Evolutionary conservation across 2,329 filamentous ascomycete genomes (phyloP).

Genomic region (Thielaviopsis euricoi): DNA sequence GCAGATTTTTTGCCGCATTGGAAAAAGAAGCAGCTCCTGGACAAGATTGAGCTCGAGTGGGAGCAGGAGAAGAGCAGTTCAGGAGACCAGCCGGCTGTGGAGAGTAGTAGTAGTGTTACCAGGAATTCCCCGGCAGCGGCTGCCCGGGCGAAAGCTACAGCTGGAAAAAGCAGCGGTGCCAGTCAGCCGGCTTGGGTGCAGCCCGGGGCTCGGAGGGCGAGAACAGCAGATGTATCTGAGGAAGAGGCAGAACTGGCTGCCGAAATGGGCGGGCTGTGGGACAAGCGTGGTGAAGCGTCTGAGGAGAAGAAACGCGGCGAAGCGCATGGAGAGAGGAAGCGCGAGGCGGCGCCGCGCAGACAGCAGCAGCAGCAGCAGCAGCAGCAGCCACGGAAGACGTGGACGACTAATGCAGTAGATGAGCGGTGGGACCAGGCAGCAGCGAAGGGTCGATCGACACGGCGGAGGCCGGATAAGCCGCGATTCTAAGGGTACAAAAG

Average conservation of each 20-base stretch:
- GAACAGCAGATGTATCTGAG: neutral
- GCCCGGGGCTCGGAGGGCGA: neutral
- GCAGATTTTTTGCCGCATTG: constrained; percentile 6
- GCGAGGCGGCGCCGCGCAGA: neutral
- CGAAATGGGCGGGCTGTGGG: neutral
- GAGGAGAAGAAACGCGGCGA: too few relatives aligned
- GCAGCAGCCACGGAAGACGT: neutral
- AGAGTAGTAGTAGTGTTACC: neutral
- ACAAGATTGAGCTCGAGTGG: constrained; percentile 2
- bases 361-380: neutral
- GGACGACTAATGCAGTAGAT: neutral
- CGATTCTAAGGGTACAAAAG: neutral
- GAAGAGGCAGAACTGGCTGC: neutral
- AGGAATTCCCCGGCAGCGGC: too few relatives aligned
- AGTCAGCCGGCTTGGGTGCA: neutral
- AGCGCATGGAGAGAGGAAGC: neutral
- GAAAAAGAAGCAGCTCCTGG: constrained; percentile 5
- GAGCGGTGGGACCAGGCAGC: neutral
- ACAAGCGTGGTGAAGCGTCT: neutral
- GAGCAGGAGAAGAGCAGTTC: neutral
- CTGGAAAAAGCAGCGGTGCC: neutral
- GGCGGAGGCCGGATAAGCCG: neutral
- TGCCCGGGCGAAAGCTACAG: too few relatives aligned
- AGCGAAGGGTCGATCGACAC: neutral
- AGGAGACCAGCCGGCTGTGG: neutral